Evolutionary conservation across 495 filamentous ascomycete genomes (phyloP), one percentile per base, ranked within the genome.

Genomic region (Penicillium soppii): DNA sequence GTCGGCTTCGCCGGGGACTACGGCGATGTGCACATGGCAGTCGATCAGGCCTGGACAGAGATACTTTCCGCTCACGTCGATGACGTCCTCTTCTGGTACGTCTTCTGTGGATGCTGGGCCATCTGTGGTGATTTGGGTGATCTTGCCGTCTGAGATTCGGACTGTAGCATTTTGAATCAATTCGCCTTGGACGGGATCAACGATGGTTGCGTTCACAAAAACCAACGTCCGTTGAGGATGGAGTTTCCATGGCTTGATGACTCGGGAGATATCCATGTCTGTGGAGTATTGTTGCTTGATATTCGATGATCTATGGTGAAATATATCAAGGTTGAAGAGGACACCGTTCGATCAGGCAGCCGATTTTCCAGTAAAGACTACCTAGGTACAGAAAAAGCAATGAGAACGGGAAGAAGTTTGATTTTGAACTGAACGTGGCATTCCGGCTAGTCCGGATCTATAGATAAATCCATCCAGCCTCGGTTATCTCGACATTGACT

Each of bases 31-130:
- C 6, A 83, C 79, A 51, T 84, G 82, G 55, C 70, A 73, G 59
- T 85, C 82, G n/a, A 83, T 81, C 2, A 85, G 62, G 4, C 80
- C 81, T 0, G 80, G 80, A 19, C 75, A 74, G 0, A 83, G 39
- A 46, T 74, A 83, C 33, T 71, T 72, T 13, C 72, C 74, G 0
- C 58, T 58, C 4, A 74, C 53, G 44, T 82, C 71, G 16, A 82
- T 54, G 10, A 59, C 39, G 7, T 36, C 19, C 1, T 50, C 51
- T 16, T 46, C 43, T 0, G 44, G 4, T 23, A 47, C 20, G 1
- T 43, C 40, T 16, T 44, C 35, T 41, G 29, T 35, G 1, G 21
- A 10, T 21, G 52, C 22, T 16, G 35, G 32, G 23, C 26, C 40
- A 7, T 52, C 51, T 40, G 41, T 49, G 33, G 36, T n/a, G 23